Evolutionary conservation across 2,329 filamentous ascomycete genomes (phyloP), one percentile per base, ranked within the genome.

Genomic region (Iodosphaeria phyllophila): DNA sequence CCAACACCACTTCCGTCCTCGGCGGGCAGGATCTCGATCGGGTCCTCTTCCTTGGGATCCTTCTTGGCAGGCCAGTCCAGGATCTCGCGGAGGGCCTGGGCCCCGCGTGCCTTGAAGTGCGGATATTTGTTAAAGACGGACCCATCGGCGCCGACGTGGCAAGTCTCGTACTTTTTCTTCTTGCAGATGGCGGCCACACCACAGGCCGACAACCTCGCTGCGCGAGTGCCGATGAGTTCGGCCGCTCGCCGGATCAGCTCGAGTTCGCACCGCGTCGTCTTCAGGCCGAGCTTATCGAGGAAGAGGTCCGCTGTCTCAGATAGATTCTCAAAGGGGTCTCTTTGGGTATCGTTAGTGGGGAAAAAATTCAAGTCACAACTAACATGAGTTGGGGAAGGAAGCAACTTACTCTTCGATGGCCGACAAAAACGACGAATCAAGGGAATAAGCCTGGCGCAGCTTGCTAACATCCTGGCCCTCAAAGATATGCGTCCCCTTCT

Each of bases 51-150:
- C 49, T 73, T 74, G 24, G 61, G 47, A 37, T 52, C 55, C 31
- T 59, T 63, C 54, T 79, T 78, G 28, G 64, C 69, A 3, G 77
- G 70, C 84, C 86, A 95, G 58, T 92, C 86, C 18, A 98, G 69
- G 36, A 98, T 93, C 60, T 98, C 89, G 28, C 80, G 73, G 26
- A 98, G 66, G 15, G 89, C 89, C 48, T 74, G 64, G 9, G 89
- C 86, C 28, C 86, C 84, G 27, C 89, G 76, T 29, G 73, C 69
- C 63, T 93, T 93, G 68, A 98, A 98, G 55, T 92, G 78, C 8
- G 89, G 89, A 56, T 98, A 98, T 51, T 95, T 95, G 64, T 92
- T 93, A 60, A 98, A 98, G 27, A 98, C 86, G 11, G 80, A 92
- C 18, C 89, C 89, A 46, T 98, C 89, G 25, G 89, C 89, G 40